Percentiles rank a stretch among this genome's conserved stretches.
These are phyloP conservation scores for Sclerotinia subarctica DNA, from an alignment of 2,329 filamentous ascomycete species.

Conservation along the genomic window DNA sequence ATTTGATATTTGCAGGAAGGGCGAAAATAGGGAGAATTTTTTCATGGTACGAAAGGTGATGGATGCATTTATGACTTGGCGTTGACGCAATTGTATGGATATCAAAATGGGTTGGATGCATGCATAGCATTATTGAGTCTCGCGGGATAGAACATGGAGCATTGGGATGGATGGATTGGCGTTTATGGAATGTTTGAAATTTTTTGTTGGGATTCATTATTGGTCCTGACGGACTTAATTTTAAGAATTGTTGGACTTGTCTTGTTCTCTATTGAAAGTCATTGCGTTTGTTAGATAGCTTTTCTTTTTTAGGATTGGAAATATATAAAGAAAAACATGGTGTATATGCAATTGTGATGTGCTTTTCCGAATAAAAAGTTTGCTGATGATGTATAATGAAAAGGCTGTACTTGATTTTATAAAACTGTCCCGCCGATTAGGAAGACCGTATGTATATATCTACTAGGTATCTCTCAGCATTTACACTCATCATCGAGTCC, in stretches of 20 bases:
- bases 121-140: neutral
- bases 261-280: neutral
- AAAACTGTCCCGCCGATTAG: no score
- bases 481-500: no score
- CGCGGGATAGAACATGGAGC: neutral
- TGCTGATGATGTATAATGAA: neutral
- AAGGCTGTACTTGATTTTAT: neutral
- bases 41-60: neutral
- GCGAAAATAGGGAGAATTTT: conserved; percentile 4
- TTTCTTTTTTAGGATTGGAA: neutral
- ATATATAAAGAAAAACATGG: neutral
- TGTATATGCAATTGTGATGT: neutral
- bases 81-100: conserved; percentile 11
- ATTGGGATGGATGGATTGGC: neutral
- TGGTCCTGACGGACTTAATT: neutral
- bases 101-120: neutral
- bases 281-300: neutral
- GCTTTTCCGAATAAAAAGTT: neutral
- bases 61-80: conserved; percentile 6
- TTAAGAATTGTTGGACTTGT: neutral
- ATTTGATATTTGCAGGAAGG: neutral
- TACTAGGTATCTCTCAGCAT: no score
- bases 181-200: neutral
- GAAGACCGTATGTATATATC: no score
- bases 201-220: neutral